Evolutionary conservation across 331 rosid species (phyloP), one percentile per base, ranked within the genome.

Genomic region (Malus hybrid): DNA sequence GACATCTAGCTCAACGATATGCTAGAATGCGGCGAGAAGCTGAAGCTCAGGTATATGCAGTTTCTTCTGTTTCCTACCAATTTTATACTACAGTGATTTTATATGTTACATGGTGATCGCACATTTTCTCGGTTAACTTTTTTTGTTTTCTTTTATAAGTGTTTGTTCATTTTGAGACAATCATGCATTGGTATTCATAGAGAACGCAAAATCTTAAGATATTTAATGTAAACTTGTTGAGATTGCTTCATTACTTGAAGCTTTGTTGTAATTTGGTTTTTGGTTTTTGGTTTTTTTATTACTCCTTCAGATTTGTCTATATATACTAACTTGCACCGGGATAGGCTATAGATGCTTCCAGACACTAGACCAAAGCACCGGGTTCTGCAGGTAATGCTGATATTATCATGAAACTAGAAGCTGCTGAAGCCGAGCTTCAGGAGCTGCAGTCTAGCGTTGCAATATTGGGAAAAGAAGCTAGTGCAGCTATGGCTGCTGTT

Each of bases 1-100:
- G 96, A 71, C 93, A 92, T 90, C 97, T 92, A 44, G 92, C 97
- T 80, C 97, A 92, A 76, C 86, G 93, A 76, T 92, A 92, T 60
- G 96, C 89, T 75, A 84, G 93, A 87, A 81, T 90, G 91, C 79
- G 93, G 46, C 97, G 90, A 80, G 97, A 92, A 81, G 93, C 90
- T 78, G 97, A 92, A 84, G 97, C 93, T 71, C 97, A 92, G 96
- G 97, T 92, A 83, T 50, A 59, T 76, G 68, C 77, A 74, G 68
- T 39, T 33, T 36, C 73, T 34, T 62, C 22, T 48, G 36, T 42
- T 76, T 56, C 48, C 22, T 59, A 7, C 32, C 29, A 39, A 19
- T 55, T 6, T 24, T 42, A 15, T 10, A 39, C 62, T 24, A 18
- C 18, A 34, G 15, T 20, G 55, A 65, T 15, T 48, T 31, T 65